Conservation (phyloP, 1,284 basidiomycete genomes). For the Moniliophthora roreri region DNA sequence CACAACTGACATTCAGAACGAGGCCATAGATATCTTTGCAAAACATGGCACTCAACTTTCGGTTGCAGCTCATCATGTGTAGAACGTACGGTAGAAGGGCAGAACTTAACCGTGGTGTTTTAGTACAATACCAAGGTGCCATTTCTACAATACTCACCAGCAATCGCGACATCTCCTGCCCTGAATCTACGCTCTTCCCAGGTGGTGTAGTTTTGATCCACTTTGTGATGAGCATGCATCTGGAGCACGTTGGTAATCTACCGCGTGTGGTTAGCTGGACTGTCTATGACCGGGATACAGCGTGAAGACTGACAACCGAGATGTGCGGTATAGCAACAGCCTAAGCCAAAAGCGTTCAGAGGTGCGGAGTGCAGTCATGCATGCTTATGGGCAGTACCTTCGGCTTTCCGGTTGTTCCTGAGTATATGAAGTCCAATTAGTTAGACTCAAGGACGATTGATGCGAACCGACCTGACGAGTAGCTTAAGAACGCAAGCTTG, state of each 20-base stretch:
- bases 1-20: conserved; percentile 46
- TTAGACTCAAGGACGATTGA: not conserved
- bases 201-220: conserved; percentile 33
- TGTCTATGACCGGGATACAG: too few relatives aligned
- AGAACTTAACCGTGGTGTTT: conserved; percentile 32
- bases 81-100: conserved; percentile 38
- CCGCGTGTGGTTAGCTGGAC: too few relatives aligned
- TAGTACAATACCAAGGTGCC: not conserved
- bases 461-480: conserved; percentile 68
- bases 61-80: not conserved
- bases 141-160: conserved; percentile 24
- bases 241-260: conserved; percentile 67
- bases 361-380: not conserved
- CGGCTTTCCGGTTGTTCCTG: conserved; percentile 46
- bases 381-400: conserved; percentile 27
- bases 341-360: conserved; percentile 25
- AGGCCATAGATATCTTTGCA: conserved; percentile 65
- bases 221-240: conserved; percentile 47
- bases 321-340: conserved; percentile 68
- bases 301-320: conserved; percentile 52
- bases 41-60: not conserved
- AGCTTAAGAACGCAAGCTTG: conserved; percentile 65
- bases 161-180: conserved; percentile 55
- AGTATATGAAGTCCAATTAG: not conserved
- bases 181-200: conserved; percentile 40